These are phyloP conservation scores for Termitomyces sp. DNA, from an alignment of 768 basidiomycete species.

Conservation along the genomic window DNA sequence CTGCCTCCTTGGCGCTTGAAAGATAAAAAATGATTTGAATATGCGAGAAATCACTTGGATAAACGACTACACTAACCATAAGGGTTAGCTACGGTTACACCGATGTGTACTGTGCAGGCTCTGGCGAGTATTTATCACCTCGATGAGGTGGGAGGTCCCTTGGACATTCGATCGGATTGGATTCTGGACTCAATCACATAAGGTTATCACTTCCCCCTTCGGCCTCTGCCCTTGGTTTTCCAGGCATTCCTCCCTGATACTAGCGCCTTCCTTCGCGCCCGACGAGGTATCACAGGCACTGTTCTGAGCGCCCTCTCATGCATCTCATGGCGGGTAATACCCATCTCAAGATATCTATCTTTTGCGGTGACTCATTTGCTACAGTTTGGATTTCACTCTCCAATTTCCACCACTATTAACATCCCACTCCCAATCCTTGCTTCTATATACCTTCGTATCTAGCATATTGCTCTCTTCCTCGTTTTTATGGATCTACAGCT, in stretches of 20 bases:
- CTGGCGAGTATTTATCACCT: slow-evolving; percentile 16
- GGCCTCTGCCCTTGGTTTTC: slow-evolving; percentile 8
- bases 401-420: neutral
- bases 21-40: neutral
- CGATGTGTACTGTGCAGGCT: neutral
- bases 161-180: slow-evolving; percentile 8
- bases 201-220: slow-evolving; percentile 6
- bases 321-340: slow-evolving; percentile 4
- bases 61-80: neutral
- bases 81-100: neutral
- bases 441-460: neutral
- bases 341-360: slow-evolving; percentile 15
- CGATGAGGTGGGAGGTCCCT: slow-evolving; percentile 5
- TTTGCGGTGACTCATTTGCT: slow-evolving; percentile 8
- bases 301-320: slow-evolving; percentile 1
- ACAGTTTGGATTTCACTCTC: neutral
- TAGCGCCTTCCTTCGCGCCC: neutral
- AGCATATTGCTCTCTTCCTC: neutral
- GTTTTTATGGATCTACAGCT: neutral
- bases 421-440: neutral
- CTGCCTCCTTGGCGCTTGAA: slow-evolving; percentile 11
- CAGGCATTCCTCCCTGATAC: slow-evolving; percentile 6
- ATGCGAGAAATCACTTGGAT: neutral
- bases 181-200: slow-evolving; percentile 10
- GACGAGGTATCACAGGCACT: slow-evolving; percentile 1